A percentile compares a stretch with the other conserved stretches of the same genome.
Conservation (phyloP, 768 basidiomycete genomes). For the Lepiota subincarnata region DNA sequence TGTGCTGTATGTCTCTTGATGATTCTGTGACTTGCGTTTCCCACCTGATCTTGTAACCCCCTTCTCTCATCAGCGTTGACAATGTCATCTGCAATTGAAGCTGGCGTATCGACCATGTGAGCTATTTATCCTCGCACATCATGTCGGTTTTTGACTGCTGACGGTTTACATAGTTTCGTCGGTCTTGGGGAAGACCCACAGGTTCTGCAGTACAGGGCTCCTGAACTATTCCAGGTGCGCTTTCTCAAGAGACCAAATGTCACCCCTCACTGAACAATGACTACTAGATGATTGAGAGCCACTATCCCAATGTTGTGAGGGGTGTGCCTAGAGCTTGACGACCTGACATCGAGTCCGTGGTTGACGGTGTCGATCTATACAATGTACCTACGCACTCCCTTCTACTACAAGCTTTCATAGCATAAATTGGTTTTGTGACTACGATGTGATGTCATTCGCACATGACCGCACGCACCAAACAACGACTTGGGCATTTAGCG, state of each 20-base stretch:
- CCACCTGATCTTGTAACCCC: background rate
- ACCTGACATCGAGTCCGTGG: background rate
- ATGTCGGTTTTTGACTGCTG: background rate
- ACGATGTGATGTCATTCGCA: too few relatives aligned
- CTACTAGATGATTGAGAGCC: constrained; percentile 55
- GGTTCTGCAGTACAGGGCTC: constrained; percentile 68
- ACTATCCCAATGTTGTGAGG: constrained; percentile 67
- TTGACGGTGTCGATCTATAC: too few relatives aligned
- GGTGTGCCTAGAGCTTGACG: constrained; percentile 40
- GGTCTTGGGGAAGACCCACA: constrained; percentile 83
- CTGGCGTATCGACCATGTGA: constrained; percentile 84
- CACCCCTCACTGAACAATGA: background rate
- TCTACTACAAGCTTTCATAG: too few relatives aligned
- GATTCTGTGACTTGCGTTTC: constrained; percentile 1
- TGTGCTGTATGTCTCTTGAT: constrained; percentile 50
- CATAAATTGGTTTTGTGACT: too few relatives aligned
- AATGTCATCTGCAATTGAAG: constrained; percentile 71
- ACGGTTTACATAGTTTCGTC: constrained; percentile 54
- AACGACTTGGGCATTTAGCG: too few relatives aligned
- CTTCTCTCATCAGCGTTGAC: constrained; percentile 49
- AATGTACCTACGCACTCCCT: background rate
- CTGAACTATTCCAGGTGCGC: constrained; percentile 61
- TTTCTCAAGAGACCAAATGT: background rate
- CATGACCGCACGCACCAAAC: too few relatives aligned
- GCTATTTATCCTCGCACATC: constrained; percentile 15